Base-by-base conservation (phyloP, 1,284 basidiomycete genomes). In the Cystobasidium pallidum region DNA sequence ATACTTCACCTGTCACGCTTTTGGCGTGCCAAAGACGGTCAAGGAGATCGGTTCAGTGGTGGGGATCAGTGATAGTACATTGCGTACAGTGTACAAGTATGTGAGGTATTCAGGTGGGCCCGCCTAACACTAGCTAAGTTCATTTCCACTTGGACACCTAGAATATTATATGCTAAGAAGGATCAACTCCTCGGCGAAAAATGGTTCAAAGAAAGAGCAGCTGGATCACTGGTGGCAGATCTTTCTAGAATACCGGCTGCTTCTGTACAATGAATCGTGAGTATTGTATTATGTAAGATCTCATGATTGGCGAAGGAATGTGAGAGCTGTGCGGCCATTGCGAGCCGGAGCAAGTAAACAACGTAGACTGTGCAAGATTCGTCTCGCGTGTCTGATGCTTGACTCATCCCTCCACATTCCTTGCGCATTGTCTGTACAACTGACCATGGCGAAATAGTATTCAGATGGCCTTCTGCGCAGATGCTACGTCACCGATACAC, bases 51-150 rank as follows among this genome's bases (percentile, higher is more conserved):
- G 90, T 75, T 83, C 85, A n/a, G 91, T 97, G n/a, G 94, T 93
- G 0, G 92, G 92, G 10, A 94, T 98, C n/a, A 94, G 92, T 79
- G 94, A 98, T 79, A 90, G 92, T 65, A 98, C 95, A 62, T 95
- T 98, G 81, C 93, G 93, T 83, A 83, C 94, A 47, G 79, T 76
- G 15, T 81, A 78, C 77, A 84, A 82, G 75, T 79, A 36, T 67
- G 76, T 73, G 10, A 26, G n/a, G 24, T 21, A 30, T 55, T 24
- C 49, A 24, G 6, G n/a, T n/a, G n/a, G n/a, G n/a, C n/a, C n/a
- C n/a, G n/a, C n/a, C n/a, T n/a, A n/a, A n/a, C n/a, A 28, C 24
- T 1, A 57, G 32, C 54, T 57, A 21, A 57, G 10, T 28, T 32
- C 45, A 28, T 13, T 0, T n/a, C 21, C 26, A 26, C 24, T 3